Conservation (phyloP, 1,139 yeast species). For the Zygotorulaspora mrakii region DNA sequence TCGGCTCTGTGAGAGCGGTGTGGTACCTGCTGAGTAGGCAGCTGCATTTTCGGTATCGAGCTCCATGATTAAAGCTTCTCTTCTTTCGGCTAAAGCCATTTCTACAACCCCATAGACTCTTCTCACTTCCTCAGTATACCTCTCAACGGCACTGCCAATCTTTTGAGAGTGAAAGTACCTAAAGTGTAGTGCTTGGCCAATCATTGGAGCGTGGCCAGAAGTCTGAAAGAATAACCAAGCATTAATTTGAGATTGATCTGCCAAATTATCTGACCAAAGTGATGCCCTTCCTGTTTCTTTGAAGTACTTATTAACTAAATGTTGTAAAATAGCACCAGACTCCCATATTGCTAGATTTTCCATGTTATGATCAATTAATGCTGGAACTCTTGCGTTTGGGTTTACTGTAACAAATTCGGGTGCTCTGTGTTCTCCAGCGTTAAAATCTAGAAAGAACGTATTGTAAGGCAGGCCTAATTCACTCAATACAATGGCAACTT, state of each 20-base stretch:
- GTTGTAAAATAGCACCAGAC: conserved; percentile 83
- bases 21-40: conserved; percentile 85
- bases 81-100: conserved; percentile 89
- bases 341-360: conserved; percentile 89
- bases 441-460: conserved; percentile 84
- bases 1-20: conserved; percentile 79
- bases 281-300: conserved; percentile 70
- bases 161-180: conserved; percentile 84
- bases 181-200: conserved; percentile 94
- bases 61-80: conserved; percentile 89
- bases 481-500: conserved; percentile 84
- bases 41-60: conserved; percentile 83
- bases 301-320: conserved; percentile 63
- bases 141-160: conserved; percentile 83
- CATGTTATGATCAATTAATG: conserved; percentile 80
- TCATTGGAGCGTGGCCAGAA: conserved; percentile 96
- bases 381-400: conserved; percentile 94
- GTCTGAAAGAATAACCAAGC: conserved; percentile 95
- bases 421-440: conserved; percentile 84
- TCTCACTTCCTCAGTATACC: conserved; percentile 90
- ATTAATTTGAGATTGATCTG: conserved; percentile 81
- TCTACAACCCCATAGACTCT: conserved; percentile 92
- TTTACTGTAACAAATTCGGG: conserved; percentile 89
- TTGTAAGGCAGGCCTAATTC: conserved; percentile 77
- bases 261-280: conserved; percentile 74